Evolutionary conservation across 352 stramenopile species (phyloP), one percentile per base, ranked within the genome.

Genomic region (Aphanomyces cochlioides): DNA sequence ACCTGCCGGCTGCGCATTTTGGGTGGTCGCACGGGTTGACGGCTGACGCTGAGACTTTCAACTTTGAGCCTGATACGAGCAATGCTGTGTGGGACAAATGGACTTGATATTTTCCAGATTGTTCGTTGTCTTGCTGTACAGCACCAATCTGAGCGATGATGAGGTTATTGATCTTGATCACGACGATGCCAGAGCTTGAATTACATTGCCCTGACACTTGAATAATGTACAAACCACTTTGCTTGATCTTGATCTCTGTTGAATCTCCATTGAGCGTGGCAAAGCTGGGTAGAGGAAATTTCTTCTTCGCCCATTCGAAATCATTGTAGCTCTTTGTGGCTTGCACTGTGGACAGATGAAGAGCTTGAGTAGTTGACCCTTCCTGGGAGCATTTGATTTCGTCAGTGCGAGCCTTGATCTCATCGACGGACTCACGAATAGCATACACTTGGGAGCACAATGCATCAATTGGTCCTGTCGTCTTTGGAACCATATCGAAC

Each of bases 211-310:
- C 54, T 10, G 54, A 1, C 5, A 61, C 54, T 61, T 61, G 54
- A 40, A 61, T 61, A 15, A 43, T 28, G 54, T 61, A 61, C 54
- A 61, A 40, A 7, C 54, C 54, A 61, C 54, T 61, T 28, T 37
- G 54, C 54, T 61, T 7, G 28, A 61, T 10, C 54, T 28, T 61
- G 28, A 61, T 7, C 6, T 28, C 37, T 7, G 54, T 40, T 28
- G 19, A 39, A 17, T 61, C 54, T 61, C 43, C 54, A 37, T 61
- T 37, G 17, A 61, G 43, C 17, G 17, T 10, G 5, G 6, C 54
- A 12, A 37, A 61, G 21, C 43, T 0, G 17, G 19, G 5, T 12
- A 5, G 54, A 6, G 43, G 5, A 1, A 17, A 5, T 17, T 17
- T 12, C 10, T 61, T 28, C 15, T 17, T 7, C 13, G 54, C 10